Conservation (phyloP, 2,329 filamentous ascomycete genomes). For the Colletotrichum theobromicola region DNA sequence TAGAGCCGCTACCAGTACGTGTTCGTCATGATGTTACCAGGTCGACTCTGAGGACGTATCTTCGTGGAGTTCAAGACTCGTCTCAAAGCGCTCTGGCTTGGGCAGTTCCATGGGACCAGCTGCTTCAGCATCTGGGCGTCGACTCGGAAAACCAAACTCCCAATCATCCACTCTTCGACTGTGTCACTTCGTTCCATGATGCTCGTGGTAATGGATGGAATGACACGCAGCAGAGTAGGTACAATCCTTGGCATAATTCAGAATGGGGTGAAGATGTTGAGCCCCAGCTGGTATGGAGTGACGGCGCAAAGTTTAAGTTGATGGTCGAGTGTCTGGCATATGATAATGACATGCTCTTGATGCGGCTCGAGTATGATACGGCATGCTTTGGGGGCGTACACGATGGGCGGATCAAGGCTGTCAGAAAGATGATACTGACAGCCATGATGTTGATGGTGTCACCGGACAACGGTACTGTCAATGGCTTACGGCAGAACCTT, state of each 20-base stretch:
- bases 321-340: conserved; percentile 23
- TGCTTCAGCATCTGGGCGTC: conserved; percentile 27
- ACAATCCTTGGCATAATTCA: not conserved
- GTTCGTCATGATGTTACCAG: not conserved
- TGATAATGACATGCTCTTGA: not conserved
- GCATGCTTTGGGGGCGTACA: not conserved
- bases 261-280: not conserved
- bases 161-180: conserved; percentile 26
- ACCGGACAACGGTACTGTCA: not conserved
- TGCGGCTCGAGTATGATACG: conserved; percentile 20
- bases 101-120: conserved; percentile 32
- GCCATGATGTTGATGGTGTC: not conserved
- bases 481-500: not conserved
- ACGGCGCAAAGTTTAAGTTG: conserved; percentile 23
- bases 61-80: conserved; percentile 22
- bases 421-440: not conserved
- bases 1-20: not conserved
- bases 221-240: not conserved
- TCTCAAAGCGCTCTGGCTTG: conserved; percentile 30
- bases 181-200: conserved; percentile 28
- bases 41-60: not conserved
- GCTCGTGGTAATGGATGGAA: not conserved
- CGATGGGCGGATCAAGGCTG: not conserved
- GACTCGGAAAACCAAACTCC: not conserved
- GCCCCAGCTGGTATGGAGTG: conserved; percentile 3